A percentile compares a stretch with the other conserved stretches of the same genome.
Evolutionary conservation across 2,329 filamentous ascomycete species (phyloP).

Genomic region (Stemphylium beticola): DNA sequence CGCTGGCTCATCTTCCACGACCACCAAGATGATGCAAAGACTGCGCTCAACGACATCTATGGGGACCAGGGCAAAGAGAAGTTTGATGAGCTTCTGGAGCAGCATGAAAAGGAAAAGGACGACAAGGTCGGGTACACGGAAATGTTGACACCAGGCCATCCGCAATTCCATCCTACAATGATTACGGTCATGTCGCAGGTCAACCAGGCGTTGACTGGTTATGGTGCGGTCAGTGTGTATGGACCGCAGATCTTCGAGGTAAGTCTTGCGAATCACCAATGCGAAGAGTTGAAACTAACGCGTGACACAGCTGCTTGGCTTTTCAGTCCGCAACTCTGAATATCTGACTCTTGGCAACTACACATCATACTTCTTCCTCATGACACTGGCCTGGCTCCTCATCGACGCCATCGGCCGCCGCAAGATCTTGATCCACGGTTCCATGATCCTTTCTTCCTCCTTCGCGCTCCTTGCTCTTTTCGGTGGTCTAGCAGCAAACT

Average conservation of each 20-base stretch:
- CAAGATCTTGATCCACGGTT: slow-evolving; percentile 61
- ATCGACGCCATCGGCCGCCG: slow-evolving; percentile 64
- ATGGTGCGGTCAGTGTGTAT: slow-evolving; percentile 67
- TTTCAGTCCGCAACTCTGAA: slow-evolving; percentile 59
- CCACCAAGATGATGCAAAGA: slow-evolving; percentile 57
- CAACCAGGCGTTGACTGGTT: slow-evolving; percentile 65
- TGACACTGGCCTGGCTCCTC: slow-evolving; percentile 66
- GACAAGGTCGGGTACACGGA: slow-evolving; percentile 60
- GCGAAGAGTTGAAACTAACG: slow-evolving; percentile 51
- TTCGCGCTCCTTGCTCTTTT: slow-evolving; percentile 62
- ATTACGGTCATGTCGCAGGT: slow-evolving; percentile 68
- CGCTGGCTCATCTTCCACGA: slow-evolving; percentile 63
- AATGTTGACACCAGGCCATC: slow-evolving; percentile 62
- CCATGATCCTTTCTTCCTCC: slow-evolving; percentile 54
- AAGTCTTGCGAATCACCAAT: neutral
- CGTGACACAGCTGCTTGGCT: slow-evolving; percentile 64
- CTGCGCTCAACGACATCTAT: slow-evolving; percentile 57
- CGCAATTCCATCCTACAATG: slow-evolving; percentile 66
- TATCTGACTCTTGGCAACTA: slow-evolving; percentile 67
- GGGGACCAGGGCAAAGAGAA: slow-evolving; percentile 58
- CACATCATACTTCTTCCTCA: slow-evolving; percentile 65
- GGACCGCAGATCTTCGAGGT: slow-evolving; percentile 67
- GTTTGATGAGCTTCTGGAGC: slow-evolving; percentile 58
- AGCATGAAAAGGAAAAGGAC: slow-evolving; percentile 58
- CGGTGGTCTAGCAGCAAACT: slow-evolving; percentile 56